Evolutionary conservation across 2,329 filamentous ascomycete genomes (phyloP), one percentile per base, ranked within the genome.

Genomic region (Monilinia polystroma): DNA sequence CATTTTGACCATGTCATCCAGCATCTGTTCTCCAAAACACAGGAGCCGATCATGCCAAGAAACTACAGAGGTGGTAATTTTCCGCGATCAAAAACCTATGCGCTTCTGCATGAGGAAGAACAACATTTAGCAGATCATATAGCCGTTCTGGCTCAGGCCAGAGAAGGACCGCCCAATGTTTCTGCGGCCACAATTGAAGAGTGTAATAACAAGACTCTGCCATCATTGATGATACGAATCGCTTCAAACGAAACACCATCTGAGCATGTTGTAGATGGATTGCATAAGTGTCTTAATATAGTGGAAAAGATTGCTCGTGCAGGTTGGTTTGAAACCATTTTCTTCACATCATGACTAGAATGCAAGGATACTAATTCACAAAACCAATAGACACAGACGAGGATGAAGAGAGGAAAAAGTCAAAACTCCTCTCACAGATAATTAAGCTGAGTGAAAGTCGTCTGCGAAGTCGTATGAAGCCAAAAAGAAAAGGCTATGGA

Each of bases 91-190:
- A 32, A 32, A 4, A 12, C 14, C 3, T 2, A 57, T 1, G 1
- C 67, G 64, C 55, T 72, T 8, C 55, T 32, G 0, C 63, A 67
- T 47, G 57, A 67, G 18, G 66, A 70, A n/a, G 73, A 74, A 54
- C 68, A 68, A 35, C 68, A 73, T 63, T 64, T 74, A 41, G 69
- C 70, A n/a, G 71, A 72, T 54, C n/a, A 51, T 26, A 20, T 49
- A n/a, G 45, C 45, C 18, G 18, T 49, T 10, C 20, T 49, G 3
- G 45, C 20, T 23, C 45, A 49, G 6, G 18, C 45, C 45, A 49
- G n/a, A 49, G 43, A 45, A 45, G 43, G 43, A 5, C 45, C 45
- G 10, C 18, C 1, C 18, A 8, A 8, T 49, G 45, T 49, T 10
- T 49, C 45, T 1, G 45, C 45, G 18, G 45, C 18, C 18, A 49